Evolutionary conservation across 257 asterid species (phyloP), one percentile per base, ranked within the genome.

Genomic region (Primulina eburnea): DNA sequence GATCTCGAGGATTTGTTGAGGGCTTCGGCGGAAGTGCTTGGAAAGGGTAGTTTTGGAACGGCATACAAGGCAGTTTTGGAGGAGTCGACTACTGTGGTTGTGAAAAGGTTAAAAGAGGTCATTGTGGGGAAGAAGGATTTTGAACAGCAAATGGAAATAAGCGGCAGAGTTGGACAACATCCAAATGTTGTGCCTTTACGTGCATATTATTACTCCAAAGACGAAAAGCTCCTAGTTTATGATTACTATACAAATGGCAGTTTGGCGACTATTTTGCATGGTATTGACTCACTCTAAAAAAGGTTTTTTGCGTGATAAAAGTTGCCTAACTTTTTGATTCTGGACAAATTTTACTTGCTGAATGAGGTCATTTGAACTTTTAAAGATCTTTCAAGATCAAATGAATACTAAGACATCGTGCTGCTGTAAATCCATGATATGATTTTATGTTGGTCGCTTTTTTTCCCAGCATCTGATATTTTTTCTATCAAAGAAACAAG

Each of bases 161-260:
- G 89, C 2, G 95, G 95, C 34, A 82, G 98, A 75, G 87, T 88
- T 59, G 96, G 96, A 37, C 97, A 85, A 73, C 96, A 93, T 75
- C 82, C 88, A 8, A 86, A 86, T 73, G 60, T 83, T 8, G 95
- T 85, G 62, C 96, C 96, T 66, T 75, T 93, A 30, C 90, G 97
- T 1, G 98, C 98, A 62, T 92, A 92, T 80, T 92, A 92, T 74
- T 92, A 88, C 85, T 92, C 98, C 82, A 92, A 92, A 83, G 98
- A 92, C 67, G 98, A 92, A 71, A 92, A 92, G 88, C 96, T 92
- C 58, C 84, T 92, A 18, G 97, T 92, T 32, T 83, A 83, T 70
- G 98, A 88, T 80, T 86, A 86, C 82, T 88, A 84, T 78, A 64
- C 94, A 9, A 85, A 71, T 32, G 87, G 98, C 63, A 90, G 92